These are phyloP conservation scores for Protomyces inundatus DNA, from an alignment of 1,139 yeast genomes.

Conservation along the genomic window DNA sequence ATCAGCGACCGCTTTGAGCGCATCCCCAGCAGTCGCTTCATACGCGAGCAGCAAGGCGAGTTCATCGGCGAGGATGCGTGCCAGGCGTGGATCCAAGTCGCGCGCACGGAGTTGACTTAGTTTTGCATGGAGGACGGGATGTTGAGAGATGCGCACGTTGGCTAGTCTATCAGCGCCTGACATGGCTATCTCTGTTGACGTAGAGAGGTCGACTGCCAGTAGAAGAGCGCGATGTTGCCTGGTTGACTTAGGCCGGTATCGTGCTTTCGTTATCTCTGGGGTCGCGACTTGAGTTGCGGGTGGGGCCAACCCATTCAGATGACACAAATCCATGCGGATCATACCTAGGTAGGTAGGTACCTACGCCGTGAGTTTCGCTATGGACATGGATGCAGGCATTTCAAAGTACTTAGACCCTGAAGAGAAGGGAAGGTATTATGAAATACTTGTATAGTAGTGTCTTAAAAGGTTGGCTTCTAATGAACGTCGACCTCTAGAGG, in stretches of 20 bases:
- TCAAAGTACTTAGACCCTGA: no score
- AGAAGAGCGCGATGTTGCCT: no score
- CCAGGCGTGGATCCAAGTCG: slow-evolving; percentile 29
- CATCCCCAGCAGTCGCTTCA: slow-evolving; percentile 33
- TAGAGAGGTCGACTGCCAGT: neutral
- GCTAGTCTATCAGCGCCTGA: neutral
- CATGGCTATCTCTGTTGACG: neutral
- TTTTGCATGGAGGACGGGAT: slow-evolving; percentile 37
- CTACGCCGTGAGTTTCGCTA: no score
- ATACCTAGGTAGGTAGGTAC: no score
- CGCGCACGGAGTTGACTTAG: slow-evolving; percentile 37
- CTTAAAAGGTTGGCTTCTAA: no score
- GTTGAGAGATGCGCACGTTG: slow-evolving; percentile 35
- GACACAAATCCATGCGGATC: no score
- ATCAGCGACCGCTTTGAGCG: slow-evolving; percentile 10
- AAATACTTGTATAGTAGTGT: no score
- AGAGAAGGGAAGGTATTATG: no score
- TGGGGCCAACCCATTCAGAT: no score
- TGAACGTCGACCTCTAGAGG: no score
- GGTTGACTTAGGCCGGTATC: neutral
- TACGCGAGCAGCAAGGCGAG: slow-evolving; percentile 37
- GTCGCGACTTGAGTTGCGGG: no score
- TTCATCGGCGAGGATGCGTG: slow-evolving; percentile 35
- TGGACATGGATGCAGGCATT: no score
- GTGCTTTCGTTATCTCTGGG: neutral